Evolutionary conservation across 768 basidiomycete genomes (phyloP), one percentile per base, ranked within the genome.

Genomic region (Kwoniella dendrophila): DNA sequence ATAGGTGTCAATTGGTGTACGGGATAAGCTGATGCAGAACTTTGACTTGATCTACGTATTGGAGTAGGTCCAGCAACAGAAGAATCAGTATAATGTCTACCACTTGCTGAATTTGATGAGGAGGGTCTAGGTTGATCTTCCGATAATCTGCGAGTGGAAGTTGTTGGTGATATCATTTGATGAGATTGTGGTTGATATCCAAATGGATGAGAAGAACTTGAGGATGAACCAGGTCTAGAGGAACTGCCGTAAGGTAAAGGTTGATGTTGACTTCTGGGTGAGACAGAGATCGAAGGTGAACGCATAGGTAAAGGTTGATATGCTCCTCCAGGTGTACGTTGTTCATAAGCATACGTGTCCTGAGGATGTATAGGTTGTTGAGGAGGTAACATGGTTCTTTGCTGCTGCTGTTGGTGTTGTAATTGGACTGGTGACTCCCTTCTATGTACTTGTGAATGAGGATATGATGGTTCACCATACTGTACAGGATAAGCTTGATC

Each of bases 221-320:
- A 44, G 2, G 59, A 41, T 11, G 60, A 62, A n/a, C 60, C 53
- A n/a, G 60, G 60, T 32, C 60, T n/a, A 5, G 59, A 61, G 16
- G 45, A 53, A 22, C 53, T 33, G n/a, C n/a, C n/a, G 33, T 55
- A 53, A 44, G 57, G 58, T 12, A 61, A 50, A 7, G 58, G 26
- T 30, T 59, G 62, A 44, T 66, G 60, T 27, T 69, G 59, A 24
- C 49, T 57, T 33, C 74, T 57, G 6, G 74, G 74, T 4, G 74
- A 75, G 29, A 75, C 59, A 1, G 74, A 75, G 6, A 73, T 61
- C 18, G 71, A 73, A 7, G 73, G 73, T 2, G 73, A 74, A 29
- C 72, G 55, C 5, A 67, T 38, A 7, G 72, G 70, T 8, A 71
- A 24, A 27, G 55, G 41, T 32, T 55, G 61, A 26, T 66, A 53